Evolutionary conservation across 2,329 filamentous ascomycete species (phyloP), one percentile per base, ranked within the genome.

Genomic region (Penicillium sp.): DNA sequence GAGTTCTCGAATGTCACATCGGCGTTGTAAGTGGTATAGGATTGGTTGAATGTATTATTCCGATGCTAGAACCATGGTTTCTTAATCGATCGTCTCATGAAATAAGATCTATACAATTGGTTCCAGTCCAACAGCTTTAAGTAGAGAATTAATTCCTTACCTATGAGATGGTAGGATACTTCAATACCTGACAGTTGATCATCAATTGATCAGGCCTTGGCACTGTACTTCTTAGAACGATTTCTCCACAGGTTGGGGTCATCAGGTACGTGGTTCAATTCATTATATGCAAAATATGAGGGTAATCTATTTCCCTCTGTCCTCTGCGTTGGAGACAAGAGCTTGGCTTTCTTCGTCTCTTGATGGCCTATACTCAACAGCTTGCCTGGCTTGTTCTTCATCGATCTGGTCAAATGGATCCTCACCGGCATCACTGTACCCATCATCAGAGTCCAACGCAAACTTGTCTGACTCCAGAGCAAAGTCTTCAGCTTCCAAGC

Each of bases 1-100:
- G 95, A 99, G 82, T 99, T 99, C 78, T 93, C 89, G 63, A 97
- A 97, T 75, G 93, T 97, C 53, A 96, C 91, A 57, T 90, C 89
- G 69, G 81, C 87, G 70, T 75, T 96, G 64, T 74, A 71, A 63
- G 59, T 24, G 45, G 22, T 39, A 26, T 48, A 21, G 44, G 58
- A 31, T 19, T 45, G 43, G 31, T 53, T 62, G 56, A 54, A 59
- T 56, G 46, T 65, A 64, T 57, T 61, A 61, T 64, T 60, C 53
- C 55, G 51, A 65, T 56, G 33, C 52, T 58, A 55, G 52, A 52
- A 49, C 29, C 48, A 39, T 50, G 48, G 24, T 42, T 39, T 26
- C 19, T 35, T 49, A 33, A 42, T 42, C 22, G 39, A 42, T 42
- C 19, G 11, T 42, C 19, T 42, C 19, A 42, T 42, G 39, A 42